Percentiles rank a stretch among this genome's conserved stretches.
phyloP scores from a whole-genome alignment of 169 alveolate genomes.

The Eimeria praecox region DNA sequence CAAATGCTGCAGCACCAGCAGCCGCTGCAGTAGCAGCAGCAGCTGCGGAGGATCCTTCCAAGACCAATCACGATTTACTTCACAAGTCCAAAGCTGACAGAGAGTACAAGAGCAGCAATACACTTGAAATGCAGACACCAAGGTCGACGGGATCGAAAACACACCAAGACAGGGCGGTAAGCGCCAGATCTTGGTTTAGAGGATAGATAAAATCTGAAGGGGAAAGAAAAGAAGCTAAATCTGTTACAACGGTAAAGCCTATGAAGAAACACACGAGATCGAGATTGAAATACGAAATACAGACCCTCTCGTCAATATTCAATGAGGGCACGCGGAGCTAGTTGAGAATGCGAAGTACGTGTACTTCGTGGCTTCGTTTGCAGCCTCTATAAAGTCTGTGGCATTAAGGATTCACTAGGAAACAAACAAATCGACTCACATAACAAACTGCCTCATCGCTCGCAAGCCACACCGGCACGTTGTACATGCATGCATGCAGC shows the following conservation, averaged over 20 bases:
- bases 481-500: slow-evolving; percentile 33
- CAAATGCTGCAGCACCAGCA: slow-evolving; percentile 16
- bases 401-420: neutral
- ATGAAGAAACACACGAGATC: neutral
- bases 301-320: neutral
- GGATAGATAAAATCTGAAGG: neutral
- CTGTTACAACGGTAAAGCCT: neutral
- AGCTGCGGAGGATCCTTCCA: neutral
- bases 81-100: neutral
- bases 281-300: neutral
- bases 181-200: neutral
- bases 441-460: slow-evolving; percentile 6
- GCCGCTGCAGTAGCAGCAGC: slow-evolving; percentile 32
- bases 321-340: neutral
- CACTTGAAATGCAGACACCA: neutral
- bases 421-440: neutral
- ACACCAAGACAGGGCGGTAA: neutral
- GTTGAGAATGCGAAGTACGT: neutral
- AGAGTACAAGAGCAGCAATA: neutral
- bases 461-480: slow-evolving; percentile 12
- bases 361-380: neutral
- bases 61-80: neutral
- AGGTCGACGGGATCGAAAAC: neutral
- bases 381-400: neutral
- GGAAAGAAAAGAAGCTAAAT: neutral